Conservation (phyloP, 768 basidiomycete species). For the Multifurca ochricompacta region DNA sequence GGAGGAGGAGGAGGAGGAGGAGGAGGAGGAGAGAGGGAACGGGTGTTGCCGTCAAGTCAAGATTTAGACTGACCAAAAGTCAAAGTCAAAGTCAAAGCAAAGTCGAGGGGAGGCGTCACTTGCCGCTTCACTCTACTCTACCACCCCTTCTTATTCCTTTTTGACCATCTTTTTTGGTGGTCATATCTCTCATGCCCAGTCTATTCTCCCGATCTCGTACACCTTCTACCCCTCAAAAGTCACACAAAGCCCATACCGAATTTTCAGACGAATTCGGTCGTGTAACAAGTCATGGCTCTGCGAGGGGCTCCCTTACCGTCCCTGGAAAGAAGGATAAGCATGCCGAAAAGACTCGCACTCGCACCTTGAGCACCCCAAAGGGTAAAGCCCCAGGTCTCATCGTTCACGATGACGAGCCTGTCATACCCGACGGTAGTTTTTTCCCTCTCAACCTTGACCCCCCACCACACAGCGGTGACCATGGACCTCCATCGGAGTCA, state of each 20-base stretch:
- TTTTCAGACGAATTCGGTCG: neutral
- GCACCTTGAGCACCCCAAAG: slow-evolving; percentile 35
- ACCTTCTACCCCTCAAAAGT: neutral
- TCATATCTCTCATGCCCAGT: neutral
- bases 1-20: too few relatives aligned
- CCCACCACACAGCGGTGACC: too few relatives aligned
- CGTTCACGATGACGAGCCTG: slow-evolving; percentile 27
- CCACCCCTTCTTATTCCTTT: neutral
- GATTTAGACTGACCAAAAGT: neutral
- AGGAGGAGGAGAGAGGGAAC: too few relatives aligned
- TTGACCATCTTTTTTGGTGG: neutral
- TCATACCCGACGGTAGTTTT: slow-evolving; percentile 29
- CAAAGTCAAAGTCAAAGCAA: neutral
- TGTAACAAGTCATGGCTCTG: neutral
- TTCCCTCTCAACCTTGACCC: slow-evolving; percentile 28
- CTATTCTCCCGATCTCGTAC: neutral
- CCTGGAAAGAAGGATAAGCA: neutral
- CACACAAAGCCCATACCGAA: neutral
- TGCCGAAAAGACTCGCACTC: slow-evolving; percentile 37
- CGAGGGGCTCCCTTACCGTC: neutral
- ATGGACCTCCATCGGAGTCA: too few relatives aligned
- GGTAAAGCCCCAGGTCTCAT: slow-evolving; percentile 31
- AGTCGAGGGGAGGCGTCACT: neutral
- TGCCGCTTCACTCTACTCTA: neutral
- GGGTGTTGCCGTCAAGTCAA: neutral